These are phyloP conservation scores for Thozetella sp. DNA, from an alignment of 495 filamentous ascomycete genomes.

Conservation along the genomic window DNA sequence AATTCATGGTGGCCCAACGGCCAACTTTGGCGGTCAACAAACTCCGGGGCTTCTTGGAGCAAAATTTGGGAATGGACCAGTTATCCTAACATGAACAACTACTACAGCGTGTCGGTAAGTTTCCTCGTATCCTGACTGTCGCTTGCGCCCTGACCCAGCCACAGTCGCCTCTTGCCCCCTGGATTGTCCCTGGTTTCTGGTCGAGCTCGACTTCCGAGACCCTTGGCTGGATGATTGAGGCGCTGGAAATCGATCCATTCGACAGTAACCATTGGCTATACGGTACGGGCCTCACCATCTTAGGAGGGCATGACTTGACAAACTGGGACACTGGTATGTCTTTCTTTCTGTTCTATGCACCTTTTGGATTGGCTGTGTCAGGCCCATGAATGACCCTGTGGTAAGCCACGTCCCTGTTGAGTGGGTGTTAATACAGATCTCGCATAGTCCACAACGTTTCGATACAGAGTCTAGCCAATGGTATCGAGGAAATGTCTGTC, in stretches of 20 bases:
- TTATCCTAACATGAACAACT: constrained; percentile 46
- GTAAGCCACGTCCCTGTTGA: too few relatives aligned
- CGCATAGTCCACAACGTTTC: constrained; percentile 47
- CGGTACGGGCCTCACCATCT: constrained; percentile 58
- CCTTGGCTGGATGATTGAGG: constrained; percentile 67
- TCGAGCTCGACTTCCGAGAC: constrained; percentile 42
- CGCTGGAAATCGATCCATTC: constrained; percentile 59
- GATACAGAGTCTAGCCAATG: constrained; percentile 53
- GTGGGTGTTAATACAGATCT: too few relatives aligned
- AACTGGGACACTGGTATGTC: constrained; percentile 45
- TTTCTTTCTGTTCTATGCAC: too few relatives aligned
- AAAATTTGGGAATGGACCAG: constrained; percentile 50
- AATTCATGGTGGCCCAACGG: constrained; percentile 65
- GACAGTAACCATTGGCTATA: constrained; percentile 65
- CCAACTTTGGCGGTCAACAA: constrained; percentile 51
- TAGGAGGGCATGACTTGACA: constrained; percentile 50
- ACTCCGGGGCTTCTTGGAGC: constrained; percentile 56
- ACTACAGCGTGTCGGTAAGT: constrained; percentile 44
- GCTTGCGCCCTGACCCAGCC: too few relatives aligned
- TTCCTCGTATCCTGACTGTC: constrained; percentile 9
- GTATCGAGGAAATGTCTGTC: constrained; percentile 62
- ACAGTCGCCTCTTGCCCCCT: constrained; percentile 43
- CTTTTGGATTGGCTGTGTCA: too few relatives aligned
- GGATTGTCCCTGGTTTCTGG: constrained; percentile 48
- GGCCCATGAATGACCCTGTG: too few relatives aligned